Evolutionary conservation across 1,284 basidiomycete genomes (phyloP), one percentile per base, ranked within the genome.

Genomic region (Meira nashicola): DNA sequence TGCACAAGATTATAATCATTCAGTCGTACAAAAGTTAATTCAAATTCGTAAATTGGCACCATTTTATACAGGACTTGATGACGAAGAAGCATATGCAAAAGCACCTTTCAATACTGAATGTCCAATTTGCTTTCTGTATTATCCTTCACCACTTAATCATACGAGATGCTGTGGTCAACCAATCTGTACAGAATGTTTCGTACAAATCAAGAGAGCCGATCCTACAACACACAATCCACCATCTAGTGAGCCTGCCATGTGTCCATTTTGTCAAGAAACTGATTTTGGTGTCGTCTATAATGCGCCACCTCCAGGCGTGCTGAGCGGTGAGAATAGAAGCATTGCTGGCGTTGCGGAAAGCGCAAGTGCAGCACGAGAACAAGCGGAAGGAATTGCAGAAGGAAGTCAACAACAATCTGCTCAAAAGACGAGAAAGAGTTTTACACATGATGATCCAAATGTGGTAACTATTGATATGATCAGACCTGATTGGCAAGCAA

Each of bases 101-200:
- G 86, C 89, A 72, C 87, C 89, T 53, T 87, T 87, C 76, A 87
- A 94, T 64, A 84, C 88, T 41, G 95, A 98, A 79, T 98, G 94
- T 82, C 94, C 94, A n/a, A 97, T 98, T 70, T 98, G 94, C 81
- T 97, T 98, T 81, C 83, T 98, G 63, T 62, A 59, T 51, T 78
- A 70, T 40, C 74, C 73, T 12, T 63, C 73, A 12, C 64, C 65
- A 2, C 65, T 97, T 80, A 97, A 98, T 79, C 88, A 87, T 66
- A 95, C 93, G 21, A 86, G 94, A 74, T 99, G 94, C 80, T 99
- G 94, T 79, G 90, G 93, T 82, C 94, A 99, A 74, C 89, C 90
- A 33, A 93, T 99, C 71, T 99, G 94, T 79, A 96, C 94, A 38
- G 94, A 99, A 80, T 99, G 94, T 79, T 98, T 99, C 76, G 92